phyloP scores from a whole-genome alignment of 2,329 filamentous ascomycete genomes.

The Talaromyces sp. region DNA sequence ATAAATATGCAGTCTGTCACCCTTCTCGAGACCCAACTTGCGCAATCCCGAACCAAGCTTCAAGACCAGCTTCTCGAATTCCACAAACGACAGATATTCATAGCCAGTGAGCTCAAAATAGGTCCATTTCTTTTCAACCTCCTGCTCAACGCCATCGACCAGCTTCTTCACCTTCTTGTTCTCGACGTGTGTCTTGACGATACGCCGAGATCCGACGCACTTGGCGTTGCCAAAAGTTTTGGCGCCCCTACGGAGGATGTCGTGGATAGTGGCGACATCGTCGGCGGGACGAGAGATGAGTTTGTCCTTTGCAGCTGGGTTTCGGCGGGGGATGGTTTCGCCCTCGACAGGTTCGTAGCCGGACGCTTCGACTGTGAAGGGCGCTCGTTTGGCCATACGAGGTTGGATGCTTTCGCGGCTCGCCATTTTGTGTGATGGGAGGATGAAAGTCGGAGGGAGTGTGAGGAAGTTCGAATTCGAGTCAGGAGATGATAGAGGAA shows the following conservation, averaged over 20 bases:
- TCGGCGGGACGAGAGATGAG: conserved; percentile 64
- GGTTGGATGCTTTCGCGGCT: conserved; percentile 33
- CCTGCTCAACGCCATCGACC: conserved; percentile 71
- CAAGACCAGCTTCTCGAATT: conserved; percentile 70
- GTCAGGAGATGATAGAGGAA: too few relatives aligned
- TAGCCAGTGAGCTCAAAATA: conserved; percentile 81
- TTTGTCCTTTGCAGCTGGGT: conserved; percentile 67
- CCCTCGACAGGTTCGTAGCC: conserved; percentile 67
- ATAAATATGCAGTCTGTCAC: conserved; percentile 74
- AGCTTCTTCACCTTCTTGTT: conserved; percentile 87
- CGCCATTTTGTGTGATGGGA: conserved; percentile 3
- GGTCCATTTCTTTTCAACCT: conserved; percentile 88
- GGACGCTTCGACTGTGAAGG: conserved; percentile 70
- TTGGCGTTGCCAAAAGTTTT: conserved; percentile 60
- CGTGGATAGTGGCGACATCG: conserved; percentile 72
- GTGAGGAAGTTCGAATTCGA: not conserved
- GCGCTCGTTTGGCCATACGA: conserved; percentile 63
- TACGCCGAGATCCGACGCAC: conserved; percentile 67
- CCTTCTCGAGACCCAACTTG: conserved; percentile 66
- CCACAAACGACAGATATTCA: conserved; percentile 71
- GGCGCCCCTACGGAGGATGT: conserved; percentile 70
- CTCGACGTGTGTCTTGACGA: conserved; percentile 76
- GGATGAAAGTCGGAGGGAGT: not conserved
- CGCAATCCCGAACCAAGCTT: conserved; percentile 70
- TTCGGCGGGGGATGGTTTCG: conserved; percentile 79